These are phyloP conservation scores for Breviolum minutum DNA, from an alignment of 73 alveolate genomes.

Conservation along the genomic window DNA sequence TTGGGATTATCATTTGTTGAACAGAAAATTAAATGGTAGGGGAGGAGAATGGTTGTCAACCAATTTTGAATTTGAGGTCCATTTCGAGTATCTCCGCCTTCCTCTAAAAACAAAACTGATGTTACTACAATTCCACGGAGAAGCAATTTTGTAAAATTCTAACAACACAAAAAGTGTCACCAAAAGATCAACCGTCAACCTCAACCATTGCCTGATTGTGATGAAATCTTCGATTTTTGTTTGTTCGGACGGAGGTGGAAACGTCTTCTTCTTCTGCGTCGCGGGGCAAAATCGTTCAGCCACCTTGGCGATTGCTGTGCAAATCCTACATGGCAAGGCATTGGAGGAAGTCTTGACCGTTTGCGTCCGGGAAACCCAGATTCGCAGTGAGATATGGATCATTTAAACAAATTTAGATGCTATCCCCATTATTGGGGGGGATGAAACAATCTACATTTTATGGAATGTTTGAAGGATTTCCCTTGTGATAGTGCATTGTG, in stretches of 20 bases:
- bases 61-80: too few relatives aligned
- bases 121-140: background rate
- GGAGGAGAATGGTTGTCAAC: background rate
- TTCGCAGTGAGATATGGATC: background rate
- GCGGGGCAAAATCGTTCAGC: conserved; percentile 92
- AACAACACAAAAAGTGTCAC: background rate
- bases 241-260: conserved; percentile 17
- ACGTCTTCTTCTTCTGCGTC: conserved; percentile 89
- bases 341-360: conserved; percentile 39
- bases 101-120: background rate
- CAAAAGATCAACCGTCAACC: background rate
- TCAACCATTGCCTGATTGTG: background rate
- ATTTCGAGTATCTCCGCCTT: too few relatives aligned
- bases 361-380: background rate
- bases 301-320: conserved; percentile 76
- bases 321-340: conserved; percentile 29
- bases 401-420: background rate
- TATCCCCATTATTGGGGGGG: background rate
- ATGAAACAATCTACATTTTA: background rate
- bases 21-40: background rate
- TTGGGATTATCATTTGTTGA: background rate
- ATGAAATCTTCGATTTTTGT: background rate
- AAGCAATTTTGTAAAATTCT: too few relatives aligned
- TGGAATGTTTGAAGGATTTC: background rate
- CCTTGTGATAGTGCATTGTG: background rate